Evolutionary conservation across 1,284 basidiomycete species (phyloP), one percentile per base, ranked within the genome.

Genomic region (Exsudoporus floridanus): DNA sequence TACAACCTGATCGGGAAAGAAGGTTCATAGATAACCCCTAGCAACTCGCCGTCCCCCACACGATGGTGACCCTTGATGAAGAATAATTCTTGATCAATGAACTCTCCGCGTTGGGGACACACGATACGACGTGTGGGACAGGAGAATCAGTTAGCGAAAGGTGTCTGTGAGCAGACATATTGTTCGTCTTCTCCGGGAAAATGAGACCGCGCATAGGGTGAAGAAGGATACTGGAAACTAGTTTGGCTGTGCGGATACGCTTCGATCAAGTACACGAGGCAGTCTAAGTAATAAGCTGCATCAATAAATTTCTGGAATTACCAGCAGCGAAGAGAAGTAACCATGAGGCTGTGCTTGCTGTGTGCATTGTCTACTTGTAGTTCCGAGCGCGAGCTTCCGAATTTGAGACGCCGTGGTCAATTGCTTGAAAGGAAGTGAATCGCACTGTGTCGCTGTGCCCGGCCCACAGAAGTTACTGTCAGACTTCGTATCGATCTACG

Each of bases 111-210:
- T 53, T 60, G 52, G 49, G 47, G 45, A 40, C 39, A 42, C 49
- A 21, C n/a, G 43, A 36, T 46, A 35, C 28, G 44, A 21, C 42
- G 23, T 52, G 52, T 61, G 53, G 48, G 53, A 57, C 36, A 18
- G 51, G 62, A 30, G 60, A 58, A 62, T 63, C 61, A 5, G 30
- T 49, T 41, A 27, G 13, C 43, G 52, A 66, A 60, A 40, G 18
- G 55, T 58, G 43, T 62, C 64, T 63, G 50, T 49, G 59, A 60
- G 36, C n/a, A 43, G 40, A 45, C 39, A 50, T 52, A 59, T 59
- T 38, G 21, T 9, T 48, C 13, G n/a, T 39, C 46, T 50, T 60
- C 41, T 49, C 53, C 33, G 38, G 53, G 9, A n/a, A 48, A 47
- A 54, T 43, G 38, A 45, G 39, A 16, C 23, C n/a, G 28, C 25